Percentiles rank a stretch among this genome's conserved stretches.
These are phyloP conservation scores for Zygosaccharomyces rouxii DNA, from an alignment of 805 yeast genomes.

Conservation along the genomic window DNA sequence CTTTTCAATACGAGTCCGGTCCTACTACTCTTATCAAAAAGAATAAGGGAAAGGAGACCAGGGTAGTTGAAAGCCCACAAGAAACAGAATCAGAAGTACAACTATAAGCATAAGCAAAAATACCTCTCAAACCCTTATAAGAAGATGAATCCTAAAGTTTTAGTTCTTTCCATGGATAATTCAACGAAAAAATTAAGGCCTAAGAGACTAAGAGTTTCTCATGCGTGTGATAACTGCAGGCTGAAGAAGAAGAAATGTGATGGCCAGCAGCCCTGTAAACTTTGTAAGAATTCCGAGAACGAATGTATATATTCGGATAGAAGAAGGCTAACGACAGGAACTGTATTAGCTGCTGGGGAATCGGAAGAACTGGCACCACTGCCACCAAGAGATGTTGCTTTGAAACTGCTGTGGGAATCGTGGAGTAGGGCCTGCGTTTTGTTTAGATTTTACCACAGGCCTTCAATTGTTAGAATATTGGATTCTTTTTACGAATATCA, in stretches of 20 bases:
- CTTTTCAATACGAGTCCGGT: too few relatives aligned
- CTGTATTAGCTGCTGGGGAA: neutral
- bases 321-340: slow-evolving; percentile 1
- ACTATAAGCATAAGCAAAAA: neutral
- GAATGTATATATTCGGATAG: slow-evolving; percentile 10
- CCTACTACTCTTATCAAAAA: too few relatives aligned
- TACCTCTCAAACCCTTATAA: too few relatives aligned
- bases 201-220: slow-evolving; percentile 60
- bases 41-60: too few relatives aligned
- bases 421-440: slow-evolving; percentile 86
- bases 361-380: slow-evolving; percentile 28
- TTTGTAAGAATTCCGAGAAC: slow-evolving; percentile 25
- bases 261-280: slow-evolving; percentile 73
- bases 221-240: slow-evolving; percentile 75
- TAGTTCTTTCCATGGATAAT: slow-evolving; percentile 25
- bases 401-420: slow-evolving; percentile 64
- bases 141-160: slow-evolving; percentile 18
- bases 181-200: slow-evolving; percentile 27
- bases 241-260: slow-evolving; percentile 76
- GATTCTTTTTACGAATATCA: slow-evolving; percentile 73
- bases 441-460: slow-evolving; percentile 81
- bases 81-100: neutral
- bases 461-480: slow-evolving; percentile 68
- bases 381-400: slow-evolving; percentile 71
- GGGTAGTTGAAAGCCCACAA: neutral